Conservation (phyloP, 139 green algal genomes). For the Ettlia oleoabundans region DNA sequence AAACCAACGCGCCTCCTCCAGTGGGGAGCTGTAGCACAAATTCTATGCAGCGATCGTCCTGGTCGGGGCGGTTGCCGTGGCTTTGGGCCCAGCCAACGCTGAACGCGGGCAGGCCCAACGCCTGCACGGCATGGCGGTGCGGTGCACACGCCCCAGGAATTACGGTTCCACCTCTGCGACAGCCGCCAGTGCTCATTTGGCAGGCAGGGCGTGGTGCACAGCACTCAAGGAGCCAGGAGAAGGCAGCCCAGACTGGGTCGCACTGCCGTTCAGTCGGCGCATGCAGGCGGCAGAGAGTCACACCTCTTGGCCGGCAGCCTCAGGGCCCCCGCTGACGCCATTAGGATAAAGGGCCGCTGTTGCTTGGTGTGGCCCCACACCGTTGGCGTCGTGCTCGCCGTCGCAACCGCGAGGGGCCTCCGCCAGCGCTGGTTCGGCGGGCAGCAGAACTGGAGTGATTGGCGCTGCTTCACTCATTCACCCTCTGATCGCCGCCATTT, state of each 20-base stretch:
- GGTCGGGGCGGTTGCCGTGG: constrained; percentile 21
- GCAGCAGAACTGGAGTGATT: not conserved
- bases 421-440: not conserved
- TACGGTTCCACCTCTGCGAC: not conserved
- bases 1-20: constrained; percentile 1
- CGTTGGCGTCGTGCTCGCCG: too few species aligned
- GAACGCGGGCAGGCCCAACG: not conserved
- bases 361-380: too few species aligned
- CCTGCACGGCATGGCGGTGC: not conserved
- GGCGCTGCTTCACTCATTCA: constrained; percentile 20
- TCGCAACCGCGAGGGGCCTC: too few species aligned
- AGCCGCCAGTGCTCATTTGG: not conserved
- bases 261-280: not conserved
- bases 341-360: too few species aligned
- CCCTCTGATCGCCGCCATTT: not conserved
- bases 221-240: too few species aligned
- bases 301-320: not conserved
- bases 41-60: constrained; percentile 29
- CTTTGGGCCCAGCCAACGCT: constrained; percentile 25
- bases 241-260: too few species aligned
- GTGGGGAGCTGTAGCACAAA: constrained; percentile 23
- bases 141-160: not conserved
- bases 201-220: too few species aligned
- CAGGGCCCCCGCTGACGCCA: not conserved
- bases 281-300: not conserved